phyloP scores from a whole-genome alignment of 2,329 filamentous ascomycete species.

The Arthrobotrys sphaeroides region DNA sequence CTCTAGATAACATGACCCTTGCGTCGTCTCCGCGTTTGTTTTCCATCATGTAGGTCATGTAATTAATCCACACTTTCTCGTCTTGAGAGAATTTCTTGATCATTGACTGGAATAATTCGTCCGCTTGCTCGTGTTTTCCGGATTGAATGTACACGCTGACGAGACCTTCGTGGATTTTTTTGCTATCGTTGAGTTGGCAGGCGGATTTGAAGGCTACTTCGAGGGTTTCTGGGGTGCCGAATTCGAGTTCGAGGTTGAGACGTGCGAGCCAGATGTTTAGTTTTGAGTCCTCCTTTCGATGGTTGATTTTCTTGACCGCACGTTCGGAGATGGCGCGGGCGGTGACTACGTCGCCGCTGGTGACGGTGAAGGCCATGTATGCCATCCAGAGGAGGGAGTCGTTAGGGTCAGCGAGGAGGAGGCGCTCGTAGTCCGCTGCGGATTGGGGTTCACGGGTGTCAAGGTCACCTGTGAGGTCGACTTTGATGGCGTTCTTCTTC shows the following conservation, averaged over 20 bases:
- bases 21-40: slow-evolving; percentile 74
- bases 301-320: slow-evolving; percentile 88
- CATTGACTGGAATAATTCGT: slow-evolving; percentile 84
- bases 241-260: slow-evolving; percentile 92
- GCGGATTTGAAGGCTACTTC: slow-evolving; percentile 90
- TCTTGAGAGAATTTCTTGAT: slow-evolving; percentile 86
- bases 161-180: slow-evolving; percentile 87
- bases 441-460: slow-evolving; percentile 89
- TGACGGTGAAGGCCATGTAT: slow-evolving; percentile 99
- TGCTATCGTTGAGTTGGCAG: slow-evolving; percentile 90
- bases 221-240: slow-evolving; percentile 81
- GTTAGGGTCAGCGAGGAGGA: slow-evolving; percentile 89
- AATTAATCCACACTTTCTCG: slow-evolving; percentile 89
- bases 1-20: slow-evolving; percentile 80
- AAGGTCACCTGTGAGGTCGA: slow-evolving; percentile 91
- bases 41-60: slow-evolving; percentile 85
- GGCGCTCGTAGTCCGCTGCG: slow-evolving; percentile 89
- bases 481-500: slow-evolving; percentile 78
- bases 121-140: slow-evolving; percentile 86
- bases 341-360: slow-evolving; percentile 86
- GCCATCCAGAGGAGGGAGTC: slow-evolving; percentile 93
- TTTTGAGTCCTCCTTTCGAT: slow-evolving; percentile 79
- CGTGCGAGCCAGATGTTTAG: slow-evolving; percentile 94
- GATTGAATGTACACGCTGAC: slow-evolving; percentile 96
- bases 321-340: slow-evolving; percentile 90